phyloP scores from a whole-genome alignment of 441 rosid genomes.

The Erodium trifolium region DNA sequence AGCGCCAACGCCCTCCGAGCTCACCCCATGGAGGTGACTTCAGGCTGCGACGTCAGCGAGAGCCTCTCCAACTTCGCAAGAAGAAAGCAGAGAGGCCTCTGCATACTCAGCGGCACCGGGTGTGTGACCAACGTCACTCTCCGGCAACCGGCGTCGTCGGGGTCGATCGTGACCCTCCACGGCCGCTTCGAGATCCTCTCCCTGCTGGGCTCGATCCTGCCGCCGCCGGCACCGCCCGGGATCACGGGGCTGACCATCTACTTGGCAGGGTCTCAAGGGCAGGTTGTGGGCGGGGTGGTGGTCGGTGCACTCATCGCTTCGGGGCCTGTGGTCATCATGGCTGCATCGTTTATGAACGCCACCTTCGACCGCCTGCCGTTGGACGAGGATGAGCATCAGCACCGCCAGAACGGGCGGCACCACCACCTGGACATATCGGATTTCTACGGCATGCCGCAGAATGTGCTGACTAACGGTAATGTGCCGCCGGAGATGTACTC shows the following conservation, averaged over 20 bases:
- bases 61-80: constrained; percentile 44
- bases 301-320: constrained; percentile 61
- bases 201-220: constrained; percentile 56
- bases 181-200: constrained; percentile 75
- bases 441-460: constrained; percentile 57
- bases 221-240: constrained; percentile 67
- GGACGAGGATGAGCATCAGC: constrained; percentile 47
- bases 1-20: constrained; percentile 60
- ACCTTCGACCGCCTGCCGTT: constrained; percentile 60
- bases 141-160: constrained; percentile 56
- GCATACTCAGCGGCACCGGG: constrained; percentile 56
- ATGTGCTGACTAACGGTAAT: constrained; percentile 56
- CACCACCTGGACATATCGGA: constrained; percentile 58
- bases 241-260: constrained; percentile 58
- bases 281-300: constrained; percentile 67
- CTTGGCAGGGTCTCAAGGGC: constrained; percentile 67
- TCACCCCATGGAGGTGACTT: constrained; percentile 60
- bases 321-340: constrained; percentile 67
- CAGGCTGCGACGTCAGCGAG: constrained; percentile 53
- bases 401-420: constrained; percentile 36
- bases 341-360: constrained; percentile 63
- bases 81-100: constrained; percentile 50
- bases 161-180: constrained; percentile 54
- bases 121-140: constrained; percentile 61
- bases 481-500: constrained; percentile 57